phyloP scores from a whole-genome alignment of 2,329 filamentous ascomycete genomes.

The Fonsecaea nubica region DNA sequence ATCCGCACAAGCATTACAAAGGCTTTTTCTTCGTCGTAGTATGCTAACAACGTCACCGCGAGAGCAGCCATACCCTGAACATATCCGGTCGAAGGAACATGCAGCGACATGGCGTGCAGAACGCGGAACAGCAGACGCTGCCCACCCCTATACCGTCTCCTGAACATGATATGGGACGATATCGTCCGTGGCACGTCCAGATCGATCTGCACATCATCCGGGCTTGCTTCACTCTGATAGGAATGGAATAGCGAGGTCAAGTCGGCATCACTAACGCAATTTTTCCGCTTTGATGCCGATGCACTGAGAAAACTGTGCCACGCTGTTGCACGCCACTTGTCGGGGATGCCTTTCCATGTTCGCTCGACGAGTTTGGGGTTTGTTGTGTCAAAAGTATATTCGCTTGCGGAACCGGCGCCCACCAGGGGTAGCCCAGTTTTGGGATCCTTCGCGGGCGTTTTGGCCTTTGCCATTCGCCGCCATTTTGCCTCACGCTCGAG shows the following conservation, averaged over 20 bases:
- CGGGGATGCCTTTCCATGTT: slow-evolving; percentile 97
- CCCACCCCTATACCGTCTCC: slow-evolving; percentile 85
- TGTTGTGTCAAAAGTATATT: slow-evolving; percentile 78
- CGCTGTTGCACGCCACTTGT: slow-evolving; percentile 89
- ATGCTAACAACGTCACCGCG: slow-evolving; percentile 89
- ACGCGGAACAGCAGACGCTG: slow-evolving; percentile 92
- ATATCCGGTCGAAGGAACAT: slow-evolving; percentile 90
- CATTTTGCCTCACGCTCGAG: slow-evolving; percentile 70
- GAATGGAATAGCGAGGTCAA: slow-evolving; percentile 75
- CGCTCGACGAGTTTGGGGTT: slow-evolving; percentile 86
- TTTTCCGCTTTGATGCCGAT: slow-evolving; percentile 71
- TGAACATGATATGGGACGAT: slow-evolving; percentile 96
- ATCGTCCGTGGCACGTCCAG: slow-evolving; percentile 95
- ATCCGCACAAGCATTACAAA: slow-evolving; percentile 97
- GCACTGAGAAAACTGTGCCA: slow-evolving; percentile 92
- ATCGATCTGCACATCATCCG: slow-evolving; percentile 96
- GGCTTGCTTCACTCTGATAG: slow-evolving; percentile 74
- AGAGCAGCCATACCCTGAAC: slow-evolving; percentile 97
- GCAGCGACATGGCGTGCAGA: slow-evolving; percentile 86
- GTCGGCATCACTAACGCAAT: slow-evolving; percentile 70
- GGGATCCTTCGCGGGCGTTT: slow-evolving; percentile 49
- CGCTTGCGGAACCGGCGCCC: slow-evolving; percentile 55
- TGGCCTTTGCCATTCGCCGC: slow-evolving; percentile 68
- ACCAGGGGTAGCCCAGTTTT: slow-evolving; percentile 32
- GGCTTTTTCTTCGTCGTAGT: slow-evolving; percentile 92